Conservation (phyloP, 192 early-diverging fungal genomes). For the Umbelopsis ramanniana region DNA sequence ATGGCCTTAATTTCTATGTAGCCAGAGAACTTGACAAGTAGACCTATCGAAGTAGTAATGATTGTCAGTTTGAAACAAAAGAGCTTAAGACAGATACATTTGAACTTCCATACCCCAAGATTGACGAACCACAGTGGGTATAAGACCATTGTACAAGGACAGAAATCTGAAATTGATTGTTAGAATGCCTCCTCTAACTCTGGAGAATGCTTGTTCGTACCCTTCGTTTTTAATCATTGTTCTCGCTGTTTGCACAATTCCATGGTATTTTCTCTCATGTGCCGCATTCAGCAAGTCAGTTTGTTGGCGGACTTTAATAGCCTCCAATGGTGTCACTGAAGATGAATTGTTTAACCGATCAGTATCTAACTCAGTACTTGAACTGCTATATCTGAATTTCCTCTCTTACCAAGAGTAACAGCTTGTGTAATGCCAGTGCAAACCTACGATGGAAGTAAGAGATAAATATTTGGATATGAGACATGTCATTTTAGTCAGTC, state of each 20-base stretch:
- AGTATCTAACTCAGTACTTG: background rate
- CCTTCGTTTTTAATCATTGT: slow-evolving; percentile 45
- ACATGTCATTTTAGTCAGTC: background rate
- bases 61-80: too few species aligned
- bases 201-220: slow-evolving; percentile 20
- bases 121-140: slow-evolving; percentile 48
- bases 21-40: slow-evolving; percentile 47
- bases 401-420: slow-evolving; percentile 38
- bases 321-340: slow-evolving; percentile 47
- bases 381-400: too few species aligned
- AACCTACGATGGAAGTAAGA: slow-evolving; percentile 10
- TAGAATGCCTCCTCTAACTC: too few species aligned
- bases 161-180: slow-evolving; percentile 27
- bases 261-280: slow-evolving; percentile 39
- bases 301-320: slow-evolving; percentile 50
- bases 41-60: slow-evolving; percentile 15
- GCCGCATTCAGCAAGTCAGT: slow-evolving; percentile 41
- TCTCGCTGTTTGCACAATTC: slow-evolving; percentile 37
- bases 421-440: slow-evolving; percentile 50
- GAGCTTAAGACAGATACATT: too few species aligned
- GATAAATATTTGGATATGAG: too few species aligned
- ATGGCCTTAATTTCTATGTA: slow-evolving; percentile 43
- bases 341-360: background rate
- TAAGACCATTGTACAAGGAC: slow-evolving; percentile 46
- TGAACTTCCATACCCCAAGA: slow-evolving; percentile 42